These are phyloP conservation scores for Cryphonectria naterciae DNA, from an alignment of 2,329 filamentous ascomycete species.

Conservation along the genomic window DNA sequence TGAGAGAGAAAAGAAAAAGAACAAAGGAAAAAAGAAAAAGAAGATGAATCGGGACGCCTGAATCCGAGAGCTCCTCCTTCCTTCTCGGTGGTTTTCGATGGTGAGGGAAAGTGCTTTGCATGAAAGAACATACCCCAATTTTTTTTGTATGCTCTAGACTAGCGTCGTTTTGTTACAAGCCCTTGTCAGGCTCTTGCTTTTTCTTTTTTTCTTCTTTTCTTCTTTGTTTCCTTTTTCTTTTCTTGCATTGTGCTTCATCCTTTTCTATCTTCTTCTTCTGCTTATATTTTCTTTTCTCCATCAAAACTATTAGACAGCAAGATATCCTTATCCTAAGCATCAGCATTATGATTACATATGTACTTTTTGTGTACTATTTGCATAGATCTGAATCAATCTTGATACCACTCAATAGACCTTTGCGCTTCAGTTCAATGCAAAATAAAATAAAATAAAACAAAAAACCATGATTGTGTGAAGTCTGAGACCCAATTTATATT, in stretches of 20 bases:
- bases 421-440: background rate
- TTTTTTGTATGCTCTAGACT: background rate
- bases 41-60: background rate
- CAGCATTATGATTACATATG: background rate
- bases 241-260: conserved; percentile 4
- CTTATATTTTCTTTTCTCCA: background rate
- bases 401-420: background rate
- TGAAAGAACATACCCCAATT: background rate
- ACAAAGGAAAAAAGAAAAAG: background rate
- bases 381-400: background rate
- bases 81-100: background rate
- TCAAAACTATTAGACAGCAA: background rate
- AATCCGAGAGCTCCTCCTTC: background rate
- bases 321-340: background rate
- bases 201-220: background rate
- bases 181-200: background rate
- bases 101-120: background rate
- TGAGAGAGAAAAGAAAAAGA: background rate
- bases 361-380: background rate
- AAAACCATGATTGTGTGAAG: no score
- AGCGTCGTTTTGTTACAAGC: background rate
- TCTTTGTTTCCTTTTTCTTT: background rate
- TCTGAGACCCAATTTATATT: background rate
- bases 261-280: background rate
- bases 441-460: background rate